Base-by-base conservation (phyloP, 441 rosid species). In the Sinapis alba region DNA sequence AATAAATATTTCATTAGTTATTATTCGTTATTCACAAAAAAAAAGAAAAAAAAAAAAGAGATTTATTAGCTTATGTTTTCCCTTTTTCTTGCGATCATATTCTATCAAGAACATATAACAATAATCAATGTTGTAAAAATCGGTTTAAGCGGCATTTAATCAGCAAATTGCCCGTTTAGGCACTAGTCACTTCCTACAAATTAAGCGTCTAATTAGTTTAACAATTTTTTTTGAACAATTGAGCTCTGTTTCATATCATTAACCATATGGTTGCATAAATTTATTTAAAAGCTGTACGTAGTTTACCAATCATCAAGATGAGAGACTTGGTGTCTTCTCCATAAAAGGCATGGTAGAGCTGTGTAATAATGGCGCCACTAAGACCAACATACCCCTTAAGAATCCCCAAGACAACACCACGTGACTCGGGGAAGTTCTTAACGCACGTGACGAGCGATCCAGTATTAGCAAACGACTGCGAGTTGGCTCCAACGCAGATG, bases 341-440 rank as follows among this genome's bases (percentile, higher is more conserved):
- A 34, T 87, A 83, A 23, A 86, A 58, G 43, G 89, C 94, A 75
- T 74, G 90, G 78, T 63, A 90, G 4, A 89, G 21, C 32, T 87
- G 92, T 0, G 92, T 84, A 7, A 90, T 60, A 28, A 90, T 87
- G 8, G 90, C 88, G 2, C 96, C 90, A 32, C 92, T 89, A 9
- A 90, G 77, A 41, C 94, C 90, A 15, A 89, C 88, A 32, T 77
- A 85, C 0, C 90, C 90, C 66, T 86, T 89, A 73, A 87, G 68
- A 23, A 90, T 76, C 51, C 94, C 94, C 50, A 90, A 74, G 58
- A 89, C 84, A 32, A 82, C 79, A 16, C 94, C 96, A 32, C 90
- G 73, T 70, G 85, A 82, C 45, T 86, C 88, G 0, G 88, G 90
- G 81, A 93, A 89, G 81, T 83, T 90, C 78, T 82, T 82, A 27